Conservation (phyloP, 2,329 filamentous ascomycete genomes). For the Beauveria bassiana region DNA sequence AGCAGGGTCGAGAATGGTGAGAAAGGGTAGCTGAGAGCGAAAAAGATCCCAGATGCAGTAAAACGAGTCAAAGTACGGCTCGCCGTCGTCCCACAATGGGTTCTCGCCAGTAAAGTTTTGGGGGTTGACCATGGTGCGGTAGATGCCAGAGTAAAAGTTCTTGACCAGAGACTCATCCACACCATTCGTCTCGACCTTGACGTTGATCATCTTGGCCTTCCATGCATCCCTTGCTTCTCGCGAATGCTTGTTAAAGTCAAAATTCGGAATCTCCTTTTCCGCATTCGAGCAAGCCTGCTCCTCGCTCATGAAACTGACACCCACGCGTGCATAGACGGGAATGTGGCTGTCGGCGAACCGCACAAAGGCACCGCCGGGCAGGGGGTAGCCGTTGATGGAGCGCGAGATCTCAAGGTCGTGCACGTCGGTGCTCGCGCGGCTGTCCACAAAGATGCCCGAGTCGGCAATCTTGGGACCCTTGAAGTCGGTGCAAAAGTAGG, state of each 20-base stretch:
- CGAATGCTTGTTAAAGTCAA: slow-evolving; percentile 51
- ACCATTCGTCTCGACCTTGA: slow-evolving; percentile 44
- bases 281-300: slow-evolving; percentile 61
- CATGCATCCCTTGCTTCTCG: slow-evolving; percentile 48
- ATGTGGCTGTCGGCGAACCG: slow-evolving; percentile 45
- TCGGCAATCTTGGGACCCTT: slow-evolving; percentile 48
- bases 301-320: slow-evolving; percentile 60
- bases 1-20: slow-evolving; percentile 59
- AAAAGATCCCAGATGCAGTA: slow-evolving; percentile 74
- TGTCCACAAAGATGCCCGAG: slow-evolving; percentile 54
- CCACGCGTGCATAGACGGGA: slow-evolving; percentile 56
- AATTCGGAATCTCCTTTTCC: slow-evolving; percentile 60
- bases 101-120: slow-evolving; percentile 72
- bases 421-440: slow-evolving; percentile 40
- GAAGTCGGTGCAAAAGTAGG: slow-evolving; percentile 64
- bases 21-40: slow-evolving; percentile 58
- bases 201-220: slow-evolving; percentile 51
- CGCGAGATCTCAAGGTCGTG: slow-evolving; percentile 40
- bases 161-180: slow-evolving; percentile 47
- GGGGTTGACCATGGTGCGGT: slow-evolving; percentile 63
- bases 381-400: slow-evolving; percentile 43
- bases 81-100: slow-evolving; percentile 54
- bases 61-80: slow-evolving; percentile 69
- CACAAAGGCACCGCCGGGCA: slow-evolving; percentile 57
- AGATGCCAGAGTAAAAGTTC: slow-evolving; percentile 67